A percentile compares a stretch with the other conserved stretches of the same genome.
These are phyloP conservation scores for Penicillium sp. DNA, from an alignment of 2,329 filamentous ascomycete genomes.

Conservation along the genomic window DNA sequence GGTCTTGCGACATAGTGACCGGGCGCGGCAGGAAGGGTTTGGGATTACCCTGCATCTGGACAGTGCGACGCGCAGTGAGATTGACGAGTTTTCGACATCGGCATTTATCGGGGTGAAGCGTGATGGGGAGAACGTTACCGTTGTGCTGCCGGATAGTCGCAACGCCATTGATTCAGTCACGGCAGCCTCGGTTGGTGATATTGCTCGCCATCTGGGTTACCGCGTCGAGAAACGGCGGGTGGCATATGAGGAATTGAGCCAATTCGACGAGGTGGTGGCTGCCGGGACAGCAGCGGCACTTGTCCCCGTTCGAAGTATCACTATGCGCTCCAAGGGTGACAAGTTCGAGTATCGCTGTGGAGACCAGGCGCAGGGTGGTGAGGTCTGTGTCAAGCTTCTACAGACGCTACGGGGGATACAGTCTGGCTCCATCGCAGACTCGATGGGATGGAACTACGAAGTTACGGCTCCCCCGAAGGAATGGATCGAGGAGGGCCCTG, in stretches of 20 bases:
- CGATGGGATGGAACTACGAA: conserved; percentile 68
- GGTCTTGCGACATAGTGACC: conserved; percentile 83
- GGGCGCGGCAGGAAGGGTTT: conserved; percentile 74
- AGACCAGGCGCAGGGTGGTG: conserved; percentile 56
- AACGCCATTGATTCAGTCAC: conserved; percentile 89
- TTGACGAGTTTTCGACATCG: conserved; percentile 95
- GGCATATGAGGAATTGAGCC: conserved; percentile 61
- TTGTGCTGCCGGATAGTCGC: conserved; percentile 84
- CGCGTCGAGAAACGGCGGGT: conserved; percentile 73
- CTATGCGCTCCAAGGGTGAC: conserved; percentile 62
- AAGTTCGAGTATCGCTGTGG: conserved; percentile 57
- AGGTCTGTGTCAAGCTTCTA: conserved; percentile 71
- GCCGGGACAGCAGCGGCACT: conserved; percentile 89
- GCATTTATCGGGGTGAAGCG: conserved; percentile 82
- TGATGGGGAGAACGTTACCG: conserved; percentile 62
- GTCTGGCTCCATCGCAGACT: conserved; percentile 74
- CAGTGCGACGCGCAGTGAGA: conserved; percentile 76
- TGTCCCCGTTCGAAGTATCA: conserved; percentile 90
- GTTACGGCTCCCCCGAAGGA: conserved; percentile 39
- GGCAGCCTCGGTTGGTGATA: conserved; percentile 73
- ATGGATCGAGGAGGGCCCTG: conserved; percentile 29
- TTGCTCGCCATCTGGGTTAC: conserved; percentile 78
- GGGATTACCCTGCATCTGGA: conserved; percentile 96
- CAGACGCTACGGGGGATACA: conserved; percentile 82
- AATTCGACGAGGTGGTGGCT: conserved; percentile 80